Evolutionary conservation across 2,329 filamentous ascomycete genomes (phyloP).

Genomic region (Ceratocystis alfenasii): DNA sequence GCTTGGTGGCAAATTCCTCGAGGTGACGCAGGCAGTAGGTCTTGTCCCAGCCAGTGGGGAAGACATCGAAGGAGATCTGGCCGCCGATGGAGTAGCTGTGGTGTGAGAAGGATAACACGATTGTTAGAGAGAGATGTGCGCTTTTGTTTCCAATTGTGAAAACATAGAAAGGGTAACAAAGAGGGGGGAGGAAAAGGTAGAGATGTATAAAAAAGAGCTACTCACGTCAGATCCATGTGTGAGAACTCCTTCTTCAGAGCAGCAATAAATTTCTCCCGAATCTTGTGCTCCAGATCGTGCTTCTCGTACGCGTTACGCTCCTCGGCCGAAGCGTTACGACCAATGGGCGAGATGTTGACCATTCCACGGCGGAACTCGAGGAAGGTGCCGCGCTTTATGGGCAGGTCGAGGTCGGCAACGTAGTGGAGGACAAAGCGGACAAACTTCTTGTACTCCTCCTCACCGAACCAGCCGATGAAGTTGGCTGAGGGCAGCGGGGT

Average conservation of each 20-base stretch:
- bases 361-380: conserved; percentile 85
- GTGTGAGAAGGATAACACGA: neutral
- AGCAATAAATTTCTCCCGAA: conserved; percentile 65
- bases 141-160: neutral
- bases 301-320: conserved; percentile 74
- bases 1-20: conserved; percentile 61
- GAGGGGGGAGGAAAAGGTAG: conserved; percentile 15
- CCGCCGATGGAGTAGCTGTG: conserved; percentile 81
- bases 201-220: conserved; percentile 24
- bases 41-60: conserved; percentile 97
- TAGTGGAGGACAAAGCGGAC: conserved; percentile 68
- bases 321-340: conserved; percentile 68
- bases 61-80: conserved; percentile 96
- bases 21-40: conserved; percentile 88
- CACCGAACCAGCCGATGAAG: conserved; percentile 88
- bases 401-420: conserved; percentile 71
- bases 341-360: conserved; percentile 75
- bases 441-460: conserved; percentile 67
- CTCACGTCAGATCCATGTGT: conserved; percentile 72
- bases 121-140: neutral
- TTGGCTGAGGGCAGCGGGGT: conserved; percentile 60
- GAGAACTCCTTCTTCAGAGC: conserved; percentile 69
- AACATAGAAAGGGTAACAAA: conserved; percentile 13
- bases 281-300: conserved; percentile 66
- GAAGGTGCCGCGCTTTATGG: conserved; percentile 73